Conservation (phyloP, 192 early-diverging fungal species). For the Backusella tarrabulga region DNA sequence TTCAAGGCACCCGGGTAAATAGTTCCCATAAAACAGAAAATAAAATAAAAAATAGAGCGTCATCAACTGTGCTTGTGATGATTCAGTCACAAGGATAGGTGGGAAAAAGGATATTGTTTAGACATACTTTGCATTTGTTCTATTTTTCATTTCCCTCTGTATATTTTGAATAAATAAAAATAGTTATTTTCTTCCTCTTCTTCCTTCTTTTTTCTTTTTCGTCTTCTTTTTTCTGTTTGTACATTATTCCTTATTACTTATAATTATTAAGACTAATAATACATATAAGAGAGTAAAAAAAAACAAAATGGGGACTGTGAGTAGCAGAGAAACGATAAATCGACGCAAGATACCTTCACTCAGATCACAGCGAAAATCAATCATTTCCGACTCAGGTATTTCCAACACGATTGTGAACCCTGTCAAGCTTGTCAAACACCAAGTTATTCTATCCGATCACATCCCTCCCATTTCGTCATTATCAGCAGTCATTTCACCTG, state of each 20-base stretch:
- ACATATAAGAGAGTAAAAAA: neutral
- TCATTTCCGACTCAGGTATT: neutral
- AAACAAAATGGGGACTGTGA: slow-evolving; percentile 4
- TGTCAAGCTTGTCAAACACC: slow-evolving; percentile 20
- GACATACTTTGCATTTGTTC: neutral
- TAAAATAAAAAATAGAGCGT: neutral
- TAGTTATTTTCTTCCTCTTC: neutral
- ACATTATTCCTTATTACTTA: neutral
- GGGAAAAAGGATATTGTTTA: neutral
- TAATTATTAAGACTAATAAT: neutral
- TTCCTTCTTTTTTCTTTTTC: neutral
- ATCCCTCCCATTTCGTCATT: slow-evolving; percentile 7
- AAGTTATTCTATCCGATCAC: slow-evolving; percentile 21
- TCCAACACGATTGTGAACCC: neutral
- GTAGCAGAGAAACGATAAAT: neutral
- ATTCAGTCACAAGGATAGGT: slow-evolving; percentile 3
- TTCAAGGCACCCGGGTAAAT: neutral
- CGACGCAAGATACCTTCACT: slow-evolving; percentile 8
- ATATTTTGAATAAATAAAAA: neutral
- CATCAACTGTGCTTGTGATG: neutral
- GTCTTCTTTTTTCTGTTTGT: slow-evolving; percentile 3
- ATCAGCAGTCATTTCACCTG: neutral
- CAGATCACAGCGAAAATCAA: neutral
- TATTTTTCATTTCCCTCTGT: neutral
- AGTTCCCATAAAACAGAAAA: neutral